Percentiles rank a stretch among this genome's conserved stretches.
phyloP scores from a whole-genome alignment of 208 protist genomes.

The Herpetomonas samuelpessoai region DNA sequence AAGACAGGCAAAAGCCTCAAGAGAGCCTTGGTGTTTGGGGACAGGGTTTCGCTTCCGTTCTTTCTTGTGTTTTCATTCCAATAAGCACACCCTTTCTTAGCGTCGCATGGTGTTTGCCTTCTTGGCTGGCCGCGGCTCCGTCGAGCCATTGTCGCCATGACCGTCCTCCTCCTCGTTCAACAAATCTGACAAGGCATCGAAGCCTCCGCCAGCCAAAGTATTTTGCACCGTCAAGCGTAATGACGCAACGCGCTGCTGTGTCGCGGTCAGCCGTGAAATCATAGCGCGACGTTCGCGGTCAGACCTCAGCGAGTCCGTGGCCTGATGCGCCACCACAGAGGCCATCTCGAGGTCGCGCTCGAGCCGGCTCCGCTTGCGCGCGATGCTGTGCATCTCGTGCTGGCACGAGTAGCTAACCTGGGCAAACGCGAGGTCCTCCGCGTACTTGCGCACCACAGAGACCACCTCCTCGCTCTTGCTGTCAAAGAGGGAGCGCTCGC shows the following conservation, averaged over 20 bases:
- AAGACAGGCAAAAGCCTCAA: too few species aligned
- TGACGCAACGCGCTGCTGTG: slow-evolving; percentile 66
- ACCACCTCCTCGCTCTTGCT: slow-evolving; percentile 48
- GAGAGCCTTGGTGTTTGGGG: too few species aligned
- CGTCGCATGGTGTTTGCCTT: too few species aligned
- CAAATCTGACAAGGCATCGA: slow-evolving; percentile 9
- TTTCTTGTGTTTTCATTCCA: too few species aligned
- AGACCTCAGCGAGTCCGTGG: slow-evolving; percentile 45
- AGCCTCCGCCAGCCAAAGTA: background rate
- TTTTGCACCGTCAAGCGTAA: slow-evolving; percentile 39
- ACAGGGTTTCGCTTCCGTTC: too few species aligned
- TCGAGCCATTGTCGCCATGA: too few species aligned
- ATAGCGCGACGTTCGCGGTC: slow-evolving; percentile 64
- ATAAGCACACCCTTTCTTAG: too few species aligned
- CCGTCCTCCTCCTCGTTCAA: slow-evolving; percentile 4
- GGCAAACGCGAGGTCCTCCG: slow-evolving; percentile 44
- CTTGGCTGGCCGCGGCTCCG: too few species aligned
- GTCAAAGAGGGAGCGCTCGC: slow-evolving; percentile 49
- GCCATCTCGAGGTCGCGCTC: slow-evolving; percentile 66
- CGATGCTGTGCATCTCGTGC: slow-evolving; percentile 38
- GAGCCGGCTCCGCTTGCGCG: slow-evolving; percentile 45
- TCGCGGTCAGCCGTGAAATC: slow-evolving; percentile 52
- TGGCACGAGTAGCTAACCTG: slow-evolving; percentile 33
- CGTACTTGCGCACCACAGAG: slow-evolving; percentile 42
- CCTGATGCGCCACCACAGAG: slow-evolving; percentile 53